Conservation (phyloP, 1,139 yeast species). For the Geotrichum fermentans region DNA sequence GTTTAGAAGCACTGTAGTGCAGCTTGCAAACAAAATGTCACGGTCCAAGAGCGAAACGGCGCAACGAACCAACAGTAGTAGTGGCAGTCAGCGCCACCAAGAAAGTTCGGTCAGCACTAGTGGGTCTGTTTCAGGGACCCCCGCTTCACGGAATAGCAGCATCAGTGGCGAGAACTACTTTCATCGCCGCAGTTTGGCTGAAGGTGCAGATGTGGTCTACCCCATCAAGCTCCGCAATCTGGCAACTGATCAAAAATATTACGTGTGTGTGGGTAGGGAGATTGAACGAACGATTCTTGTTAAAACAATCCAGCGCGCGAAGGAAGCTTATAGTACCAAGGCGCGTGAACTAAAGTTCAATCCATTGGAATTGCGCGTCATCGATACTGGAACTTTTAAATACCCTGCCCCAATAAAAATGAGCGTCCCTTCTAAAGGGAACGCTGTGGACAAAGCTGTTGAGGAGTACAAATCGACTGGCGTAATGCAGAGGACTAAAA, state of each 20-base stretch:
- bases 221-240: conserved; percentile 17
- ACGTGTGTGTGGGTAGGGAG: conserved; percentile 11
- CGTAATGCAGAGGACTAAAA: background rate
- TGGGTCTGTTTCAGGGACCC: background rate
- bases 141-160: background rate
- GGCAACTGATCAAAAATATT: conserved; percentile 16
- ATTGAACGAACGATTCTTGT: conserved; percentile 14
- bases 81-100: background rate
- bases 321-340: conserved; percentile 6
- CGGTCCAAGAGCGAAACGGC: conserved; percentile 12
- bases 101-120: background rate
- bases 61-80: background rate
- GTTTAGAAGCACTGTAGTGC: conserved; percentile 25
- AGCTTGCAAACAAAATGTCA: conserved; percentile 12
- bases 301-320: conserved; percentile 11
- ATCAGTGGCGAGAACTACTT: background rate
- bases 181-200: background rate
- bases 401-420: conserved; percentile 5
- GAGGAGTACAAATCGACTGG: background rate
- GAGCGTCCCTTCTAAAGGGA: conserved; percentile 2
- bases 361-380: conserved; percentile 9
- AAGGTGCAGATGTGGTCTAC: conserved; percentile 6
- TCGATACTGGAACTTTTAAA: conserved; percentile 12
- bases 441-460: background rate
- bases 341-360: conserved; percentile 9